phyloP scores from a whole-genome alignment of 2,329 filamentous ascomycete species.

The Colletotrichum trifolii region DNA sequence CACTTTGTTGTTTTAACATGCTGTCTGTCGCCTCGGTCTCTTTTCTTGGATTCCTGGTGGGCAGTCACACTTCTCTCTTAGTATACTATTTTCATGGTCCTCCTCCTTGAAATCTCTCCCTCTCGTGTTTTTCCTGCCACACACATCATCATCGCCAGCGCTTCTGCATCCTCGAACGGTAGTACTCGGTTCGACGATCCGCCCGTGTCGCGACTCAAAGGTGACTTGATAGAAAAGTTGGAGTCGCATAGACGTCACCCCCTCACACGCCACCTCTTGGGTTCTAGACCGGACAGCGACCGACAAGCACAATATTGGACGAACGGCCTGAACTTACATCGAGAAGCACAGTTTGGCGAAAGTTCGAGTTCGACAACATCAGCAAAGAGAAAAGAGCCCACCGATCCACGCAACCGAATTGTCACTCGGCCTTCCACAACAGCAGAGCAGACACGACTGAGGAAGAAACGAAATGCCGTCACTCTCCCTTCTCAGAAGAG shows the following conservation, averaged over 20 bases:
- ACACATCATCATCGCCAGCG: background rate
- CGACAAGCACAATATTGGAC: background rate
- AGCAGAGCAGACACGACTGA: slow-evolving; percentile 8
- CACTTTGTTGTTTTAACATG: slow-evolving; percentile 35
- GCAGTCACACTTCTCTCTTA: background rate
- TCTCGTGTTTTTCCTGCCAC: background rate
- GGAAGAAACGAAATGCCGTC: slow-evolving; percentile 44
- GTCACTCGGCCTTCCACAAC: slow-evolving; percentile 8
- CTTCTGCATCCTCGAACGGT: slow-evolving; percentile 7
- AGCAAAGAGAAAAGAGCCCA: too few relatives aligned
- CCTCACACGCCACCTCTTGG: slow-evolving; percentile 15
- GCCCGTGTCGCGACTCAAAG: slow-evolving; percentile 11
- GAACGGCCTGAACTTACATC: slow-evolving; percentile 14
- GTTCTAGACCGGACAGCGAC: slow-evolving; percentile 14
- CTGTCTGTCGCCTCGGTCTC: slow-evolving; percentile 18
- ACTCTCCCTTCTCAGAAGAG: slow-evolving; percentile 45
- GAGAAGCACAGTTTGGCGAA: background rate
- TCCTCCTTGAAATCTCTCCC: background rate
- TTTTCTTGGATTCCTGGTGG: background rate
- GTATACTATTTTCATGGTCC: slow-evolving; percentile 10
- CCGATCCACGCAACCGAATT: background rate
- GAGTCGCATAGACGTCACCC: slow-evolving; percentile 23
- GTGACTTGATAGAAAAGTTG: slow-evolving; percentile 27
- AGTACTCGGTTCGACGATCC: slow-evolving; percentile 12
- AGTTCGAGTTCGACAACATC: too few relatives aligned